Percentiles rank a stretch among this genome's conserved stretches.
Conservation (phyloP, 75 land plant species). For the Isoetes taiwanensis region DNA sequence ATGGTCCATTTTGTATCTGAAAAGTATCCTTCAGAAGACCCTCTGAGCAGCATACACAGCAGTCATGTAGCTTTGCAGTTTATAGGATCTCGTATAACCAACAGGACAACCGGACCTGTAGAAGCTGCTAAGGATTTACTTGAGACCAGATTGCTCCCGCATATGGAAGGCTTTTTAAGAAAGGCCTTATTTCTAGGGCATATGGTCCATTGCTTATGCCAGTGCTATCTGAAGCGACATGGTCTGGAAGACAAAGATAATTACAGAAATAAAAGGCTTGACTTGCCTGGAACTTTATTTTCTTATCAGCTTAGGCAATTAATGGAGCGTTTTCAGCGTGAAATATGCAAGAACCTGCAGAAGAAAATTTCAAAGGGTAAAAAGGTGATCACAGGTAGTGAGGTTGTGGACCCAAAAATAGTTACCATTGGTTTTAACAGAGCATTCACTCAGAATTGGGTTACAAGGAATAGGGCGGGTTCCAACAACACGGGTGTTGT, state of each 20-base stretch:
- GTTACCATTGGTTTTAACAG: slow-evolving; percentile 62
- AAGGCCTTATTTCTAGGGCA: slow-evolving; percentile 70
- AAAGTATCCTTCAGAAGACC: not conserved
- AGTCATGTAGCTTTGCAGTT: slow-evolving; percentile 1
- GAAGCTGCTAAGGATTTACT: slow-evolving; percentile 36
- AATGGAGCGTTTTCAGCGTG: slow-evolving; percentile 39
- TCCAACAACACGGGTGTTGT: slow-evolving; percentile 62
- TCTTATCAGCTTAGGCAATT: slow-evolving; percentile 41
- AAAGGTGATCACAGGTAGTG: slow-evolving; percentile 28
- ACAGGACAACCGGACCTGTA: slow-evolving; percentile 8
- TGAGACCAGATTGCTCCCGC: slow-evolving; percentile 33
- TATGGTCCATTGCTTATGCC: slow-evolving; percentile 58
- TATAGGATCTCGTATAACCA: slow-evolving; percentile 19
- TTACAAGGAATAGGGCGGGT: slow-evolving; percentile 66
- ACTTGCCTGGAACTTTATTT: slow-evolving; percentile 60
- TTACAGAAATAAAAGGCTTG: slow-evolving; percentile 71
- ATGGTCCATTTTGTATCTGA: slow-evolving; percentile 27
- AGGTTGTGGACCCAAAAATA: slow-evolving; percentile 42
- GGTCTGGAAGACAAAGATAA: slow-evolving; percentile 52
- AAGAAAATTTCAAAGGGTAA: slow-evolving; percentile 39
- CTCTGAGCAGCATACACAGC: not conserved
- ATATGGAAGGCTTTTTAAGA: slow-evolving; percentile 13
- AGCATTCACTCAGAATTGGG: no score
- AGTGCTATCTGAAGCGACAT: slow-evolving; percentile 37
- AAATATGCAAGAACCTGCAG: slow-evolving; percentile 45